Evolutionary conservation across 78 protist genomes (phyloP), one percentile per base, ranked within the genome.

Genomic region (Dictyostelium discoideum): DNA sequence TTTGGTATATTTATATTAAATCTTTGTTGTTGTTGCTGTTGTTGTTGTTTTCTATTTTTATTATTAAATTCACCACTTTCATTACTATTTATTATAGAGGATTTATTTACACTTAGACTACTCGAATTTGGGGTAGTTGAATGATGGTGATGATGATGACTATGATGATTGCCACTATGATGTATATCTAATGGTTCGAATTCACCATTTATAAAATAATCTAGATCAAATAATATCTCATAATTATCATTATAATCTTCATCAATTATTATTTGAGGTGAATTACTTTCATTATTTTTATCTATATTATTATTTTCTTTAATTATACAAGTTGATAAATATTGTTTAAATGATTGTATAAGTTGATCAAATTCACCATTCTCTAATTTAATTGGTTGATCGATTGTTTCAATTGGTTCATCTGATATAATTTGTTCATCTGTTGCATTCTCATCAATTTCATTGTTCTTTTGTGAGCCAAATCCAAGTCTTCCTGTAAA

Each of bases 401-500:
- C 72, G 0, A 39, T 10, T 10, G 63, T n/a, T 32, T 80, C 74
- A 7, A n/a, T 18, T 46, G 88, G 87, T 46, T 72, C 18, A 24
- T 63, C 87, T 7, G 54, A 46, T 48, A 46, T 69, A 32, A 50
- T 7, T 37, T 48, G 67, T 60, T 39, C 72, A 1, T 72, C 77
- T 2, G 63, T 37, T 39, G 73, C 74, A 65, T 90, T 54, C 6
- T 82, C 87, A 8, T n/a, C 74, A 3, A 72, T n/a, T 37, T 81
- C 40, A 20, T 72, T 82, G 8, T 24, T 73, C 37, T 90, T 82
- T 29, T 73, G 39, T 1, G 46, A 37, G 10, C 86, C 86, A 73
- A 90, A 90, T 3, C 95, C 95, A 24, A 90, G 65, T 72, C 57
- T 80, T 10, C 95, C 88, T 6, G 95, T 90, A 72, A 90, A 90